A percentile compares a stretch with the other conserved stretches of the same genome.
phyloP scores from a whole-genome alignment of 192 early-diverging fungal species.

The Coemansia pectinata region DNA sequence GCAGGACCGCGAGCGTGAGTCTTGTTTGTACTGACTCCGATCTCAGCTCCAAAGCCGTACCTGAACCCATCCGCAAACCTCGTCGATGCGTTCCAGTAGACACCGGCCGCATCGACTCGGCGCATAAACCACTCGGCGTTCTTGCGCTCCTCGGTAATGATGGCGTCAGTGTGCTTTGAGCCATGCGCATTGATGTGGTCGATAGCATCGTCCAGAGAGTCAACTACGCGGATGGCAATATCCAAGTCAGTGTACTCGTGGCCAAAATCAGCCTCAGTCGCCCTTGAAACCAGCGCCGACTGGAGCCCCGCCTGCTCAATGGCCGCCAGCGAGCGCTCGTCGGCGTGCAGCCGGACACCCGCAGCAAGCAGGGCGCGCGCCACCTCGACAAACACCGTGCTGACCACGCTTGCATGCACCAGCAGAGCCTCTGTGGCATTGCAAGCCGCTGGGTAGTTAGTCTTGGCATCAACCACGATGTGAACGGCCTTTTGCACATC shows the following conservation, averaged over 20 bases:
- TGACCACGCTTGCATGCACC: conserved; percentile 64
- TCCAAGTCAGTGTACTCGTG: conserved; percentile 91
- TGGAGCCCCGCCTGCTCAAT: conserved; percentile 28
- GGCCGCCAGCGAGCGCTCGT: conserved; percentile 55
- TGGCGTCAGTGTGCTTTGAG: conserved; percentile 94
- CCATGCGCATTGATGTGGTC: conserved; percentile 92
- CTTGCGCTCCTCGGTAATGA: conserved; percentile 77
- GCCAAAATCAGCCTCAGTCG: conserved; percentile 67
- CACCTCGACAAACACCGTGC: conserved; percentile 56
- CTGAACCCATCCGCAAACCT: conserved; percentile 98
- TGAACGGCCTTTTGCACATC: conserved; percentile 75
- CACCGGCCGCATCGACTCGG: conserved; percentile 94
- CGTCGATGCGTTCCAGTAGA: conserved; percentile 96
- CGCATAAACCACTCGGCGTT: conserved; percentile 86
- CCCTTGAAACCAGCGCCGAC: conserved; percentile 14
- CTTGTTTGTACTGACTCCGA: conserved; percentile 98
- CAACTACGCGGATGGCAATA: conserved; percentile 81
- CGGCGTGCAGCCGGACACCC: conserved; percentile 63
- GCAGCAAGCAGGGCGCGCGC: conserved; percentile 60
- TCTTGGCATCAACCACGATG: conserved; percentile 92
- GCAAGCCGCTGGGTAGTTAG: conserved; percentile 93
- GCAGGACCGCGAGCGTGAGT: conserved; percentile 98
- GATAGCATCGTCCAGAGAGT: conserved; percentile 75
- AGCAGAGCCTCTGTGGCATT: conserved; percentile 93
- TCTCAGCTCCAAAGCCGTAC: conserved; percentile 98